These are phyloP conservation scores for Bretschneidera sinensis DNA, from an alignment of 345 rosid genomes.

Conservation along the genomic window DNA sequence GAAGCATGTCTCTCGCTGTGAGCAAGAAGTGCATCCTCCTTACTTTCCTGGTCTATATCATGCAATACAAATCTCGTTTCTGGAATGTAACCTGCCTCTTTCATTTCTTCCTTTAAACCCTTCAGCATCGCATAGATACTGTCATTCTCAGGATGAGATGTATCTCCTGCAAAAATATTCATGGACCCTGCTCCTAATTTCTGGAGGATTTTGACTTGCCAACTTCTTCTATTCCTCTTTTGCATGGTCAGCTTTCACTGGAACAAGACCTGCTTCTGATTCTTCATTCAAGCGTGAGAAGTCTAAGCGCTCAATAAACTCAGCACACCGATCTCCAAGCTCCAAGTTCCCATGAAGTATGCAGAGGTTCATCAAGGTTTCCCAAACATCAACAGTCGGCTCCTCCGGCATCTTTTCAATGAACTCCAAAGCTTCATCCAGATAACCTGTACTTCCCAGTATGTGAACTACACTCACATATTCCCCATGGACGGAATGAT, in stretches of 20 bases:
- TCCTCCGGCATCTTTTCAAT: conserved; percentile 56
- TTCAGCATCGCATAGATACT: conserved; percentile 46
- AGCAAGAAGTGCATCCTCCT: conserved; percentile 78
- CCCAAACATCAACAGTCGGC: conserved; percentile 66
- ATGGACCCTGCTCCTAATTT: conserved; percentile 36
- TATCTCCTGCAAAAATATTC: conserved; percentile 82
- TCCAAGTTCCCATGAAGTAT: conserved; percentile 66
- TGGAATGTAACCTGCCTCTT: conserved; percentile 69
- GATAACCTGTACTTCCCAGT: conserved; percentile 60
- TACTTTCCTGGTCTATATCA: conserved; percentile 80
- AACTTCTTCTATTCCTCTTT: conserved; percentile 46
- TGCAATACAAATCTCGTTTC: conserved; percentile 57
- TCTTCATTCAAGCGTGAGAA: conserved; percentile 49
- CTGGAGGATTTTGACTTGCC: conserved; percentile 32
- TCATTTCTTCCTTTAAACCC: conserved; percentile 60
- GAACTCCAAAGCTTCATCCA: conserved; percentile 76
- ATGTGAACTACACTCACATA: conserved; percentile 58
- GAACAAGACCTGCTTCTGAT: conserved; percentile 61
- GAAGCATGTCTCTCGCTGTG: conserved; percentile 90
- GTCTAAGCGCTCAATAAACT: conserved; percentile 53
- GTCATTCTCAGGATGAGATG: conserved; percentile 65
- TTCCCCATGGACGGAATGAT: conserved; percentile 61
- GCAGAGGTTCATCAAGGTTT: conserved; percentile 68
- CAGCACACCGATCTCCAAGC: conserved; percentile 83
- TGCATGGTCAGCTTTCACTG: conserved; percentile 43